Percentiles rank a stretch among this genome's conserved stretches.
Evolutionary conservation across 2,329 filamentous ascomycete species (phyloP).

Genomic region (Septoria petroselini): DNA sequence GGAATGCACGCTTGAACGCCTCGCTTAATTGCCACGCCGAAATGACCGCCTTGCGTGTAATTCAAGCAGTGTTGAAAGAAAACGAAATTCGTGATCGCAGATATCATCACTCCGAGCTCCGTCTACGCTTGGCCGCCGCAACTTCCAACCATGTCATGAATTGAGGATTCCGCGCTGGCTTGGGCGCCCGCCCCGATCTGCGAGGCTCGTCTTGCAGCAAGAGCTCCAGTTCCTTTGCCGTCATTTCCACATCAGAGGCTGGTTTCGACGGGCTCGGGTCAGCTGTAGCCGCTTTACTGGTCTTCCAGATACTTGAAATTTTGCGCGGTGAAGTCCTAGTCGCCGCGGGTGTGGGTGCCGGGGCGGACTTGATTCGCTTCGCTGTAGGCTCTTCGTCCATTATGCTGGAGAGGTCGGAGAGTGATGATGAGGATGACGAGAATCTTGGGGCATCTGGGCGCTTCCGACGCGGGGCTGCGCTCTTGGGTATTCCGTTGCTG

Average conservation of each 20-base stretch:
- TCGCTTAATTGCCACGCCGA: neutral
- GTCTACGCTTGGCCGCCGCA: neutral
- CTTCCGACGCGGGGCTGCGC: neutral
- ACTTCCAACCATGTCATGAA: slow-evolving; percentile 4
- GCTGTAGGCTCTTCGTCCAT: neutral
- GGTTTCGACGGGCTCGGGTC: neutral
- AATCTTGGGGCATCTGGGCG: neutral
- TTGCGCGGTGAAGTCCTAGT: neutral
- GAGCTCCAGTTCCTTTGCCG: neutral
- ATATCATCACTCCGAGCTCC: neutral
- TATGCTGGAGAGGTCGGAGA: neutral
- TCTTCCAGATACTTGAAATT: slow-evolving; percentile 3
- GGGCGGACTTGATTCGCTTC: neutral
- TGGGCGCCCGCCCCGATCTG: slow-evolving; percentile 91
- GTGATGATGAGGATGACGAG: neutral
- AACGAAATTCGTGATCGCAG: neutral
- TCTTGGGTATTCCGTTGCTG: neutral
- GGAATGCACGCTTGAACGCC: no score
- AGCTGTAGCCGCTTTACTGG: neutral
- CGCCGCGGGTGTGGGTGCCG: neutral
- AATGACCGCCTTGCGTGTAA: neutral
- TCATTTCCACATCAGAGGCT: neutral
- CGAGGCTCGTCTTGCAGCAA: slow-evolving; percentile 68
- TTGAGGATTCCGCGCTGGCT: slow-evolving; percentile 65
- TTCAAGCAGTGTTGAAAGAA: neutral